Evolutionary conservation across 495 filamentous ascomycete genomes (phyloP), one percentile per base, ranked within the genome.

Genomic region (Diplogelasinospora grovesii): DNA sequence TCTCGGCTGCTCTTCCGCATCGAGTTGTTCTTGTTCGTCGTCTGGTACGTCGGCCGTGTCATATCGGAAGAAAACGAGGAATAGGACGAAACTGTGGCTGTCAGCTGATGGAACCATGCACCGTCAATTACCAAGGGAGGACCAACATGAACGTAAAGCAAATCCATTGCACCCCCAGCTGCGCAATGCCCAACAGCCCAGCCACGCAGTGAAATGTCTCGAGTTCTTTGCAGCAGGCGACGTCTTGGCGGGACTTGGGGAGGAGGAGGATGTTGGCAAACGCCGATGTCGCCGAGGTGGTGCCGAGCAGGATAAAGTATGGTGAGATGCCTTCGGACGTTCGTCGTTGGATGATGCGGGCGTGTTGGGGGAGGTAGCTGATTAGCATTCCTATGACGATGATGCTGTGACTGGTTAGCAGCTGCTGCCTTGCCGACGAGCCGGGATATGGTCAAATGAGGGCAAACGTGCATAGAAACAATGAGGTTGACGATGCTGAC

Each of bases 321-420:
- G 92, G 90, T 21, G 87, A 95, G 37, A 98, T 90, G 32, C 92
- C 92, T 64, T 89, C 87, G n/a, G 93, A 95, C 31, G 85, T 89
- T 35, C 83, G 78, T 23, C 88, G 78, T 28, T 73, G 63, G 48
- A 94, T 85, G 67, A 98, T 97, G 44, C 89, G 86, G 58, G 81
- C 70, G 61, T 97, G 92, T 60, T 98, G 92, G 2, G 92, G 93
- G 20, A 95, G 77, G 63, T 98, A 98, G 43, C 90, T 96, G 43
- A 90, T 59, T 39, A 97, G 68, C 60, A 98, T 93, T 33, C 93
- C 92, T 51, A 95, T 53, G 52, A 97, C 68, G 47, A 98, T 86
- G 50, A 95, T 61, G 50, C 87, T 94, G 41, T 25, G 20, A 20
- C 14, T 13, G 10, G 47, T 54, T 36, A 55, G 54, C 30, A 9